A percentile compares a stretch with the other conserved stretches of the same genome.
phyloP scores from a whole-genome alignment of 2,329 filamentous ascomycete species.

The Fusarium armeniacum region DNA sequence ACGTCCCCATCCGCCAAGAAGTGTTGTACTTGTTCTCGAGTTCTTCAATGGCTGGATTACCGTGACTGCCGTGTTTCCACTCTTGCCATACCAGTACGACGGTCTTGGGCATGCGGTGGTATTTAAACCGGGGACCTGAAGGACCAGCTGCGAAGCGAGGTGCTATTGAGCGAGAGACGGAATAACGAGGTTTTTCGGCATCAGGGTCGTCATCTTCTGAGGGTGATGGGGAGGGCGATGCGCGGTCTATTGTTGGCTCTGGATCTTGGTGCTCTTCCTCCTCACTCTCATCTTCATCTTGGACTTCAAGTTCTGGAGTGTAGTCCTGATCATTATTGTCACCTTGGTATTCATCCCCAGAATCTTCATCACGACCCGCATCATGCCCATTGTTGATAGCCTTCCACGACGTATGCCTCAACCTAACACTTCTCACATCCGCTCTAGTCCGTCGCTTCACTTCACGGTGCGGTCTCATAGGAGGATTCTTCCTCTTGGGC shows the following conservation, averaged over 20 bases:
- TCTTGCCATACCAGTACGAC: conserved; percentile 46
- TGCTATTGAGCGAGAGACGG: conserved; percentile 30
- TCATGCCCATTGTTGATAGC: neutral
- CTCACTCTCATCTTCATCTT: neutral
- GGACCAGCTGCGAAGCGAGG: conserved; percentile 42
- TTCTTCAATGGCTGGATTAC: conserved; percentile 41
- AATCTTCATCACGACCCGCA: neutral
- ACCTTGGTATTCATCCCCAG: neutral
- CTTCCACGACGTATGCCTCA: conserved; percentile 8
- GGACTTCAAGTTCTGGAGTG: neutral
- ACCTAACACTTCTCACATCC: neutral
- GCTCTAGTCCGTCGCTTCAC: conserved; percentile 2
- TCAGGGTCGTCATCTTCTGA: neutral
- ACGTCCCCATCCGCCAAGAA: conserved; percentile 35
- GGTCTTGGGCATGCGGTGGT: conserved; percentile 45
- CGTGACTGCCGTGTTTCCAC: conserved; percentile 43
- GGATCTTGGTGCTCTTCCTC: neutral
- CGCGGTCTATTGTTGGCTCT: fast-evolving
- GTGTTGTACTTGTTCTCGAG: conserved; percentile 45
- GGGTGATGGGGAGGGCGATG: neutral
- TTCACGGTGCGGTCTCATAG: neutral
- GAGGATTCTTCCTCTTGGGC: conserved; percentile 12
- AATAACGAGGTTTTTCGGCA: conserved; percentile 37
- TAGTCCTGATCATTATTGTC: conserved; percentile 1
- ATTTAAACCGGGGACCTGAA: conserved; percentile 29